phyloP scores from a whole-genome alignment of 345 rosid genomes.

The Rhizophora mangle region DNA sequence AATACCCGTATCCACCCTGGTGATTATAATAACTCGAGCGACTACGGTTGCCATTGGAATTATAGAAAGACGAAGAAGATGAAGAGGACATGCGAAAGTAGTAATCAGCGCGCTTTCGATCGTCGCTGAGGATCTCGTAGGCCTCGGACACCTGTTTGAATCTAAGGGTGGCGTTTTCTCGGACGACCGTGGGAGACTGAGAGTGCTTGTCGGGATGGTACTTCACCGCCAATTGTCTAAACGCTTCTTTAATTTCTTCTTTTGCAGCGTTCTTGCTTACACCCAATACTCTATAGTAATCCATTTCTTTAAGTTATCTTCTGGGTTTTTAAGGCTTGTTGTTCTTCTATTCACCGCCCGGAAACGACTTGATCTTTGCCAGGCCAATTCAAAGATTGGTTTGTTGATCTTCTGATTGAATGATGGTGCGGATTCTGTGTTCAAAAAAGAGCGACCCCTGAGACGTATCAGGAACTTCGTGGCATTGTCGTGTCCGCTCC shows the following conservation, averaged over 20 bases:
- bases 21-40: not conserved
- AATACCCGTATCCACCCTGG: conserved; percentile 2
- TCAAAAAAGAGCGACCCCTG: not conserved
- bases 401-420: not conserved
- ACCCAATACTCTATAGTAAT: conserved; percentile 71
- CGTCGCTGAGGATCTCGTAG: conserved; percentile 61
- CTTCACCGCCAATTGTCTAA: conserved; percentile 61
- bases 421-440: not conserved
- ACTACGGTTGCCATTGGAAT: not conserved
- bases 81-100: conserved; percentile 30
- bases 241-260: conserved; percentile 80
- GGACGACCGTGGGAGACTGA: conserved; percentile 49
- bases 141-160: conserved; percentile 90
- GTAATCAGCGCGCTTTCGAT: conserved; percentile 66
- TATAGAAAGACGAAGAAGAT: conserved; percentile 10
- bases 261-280: conserved; percentile 55
- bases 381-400: not conserved
- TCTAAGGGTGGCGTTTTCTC: conserved; percentile 50
- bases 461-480: not conserved
- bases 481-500: not conserved
- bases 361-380: no score
- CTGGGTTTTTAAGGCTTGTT: not conserved
- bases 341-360: no score
- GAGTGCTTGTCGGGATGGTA: conserved; percentile 88
- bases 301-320: conserved; percentile 31